These are phyloP conservation scores for Termitomyces sp. DNA, from an alignment of 768 basidiomycete genomes.

Conservation along the genomic window DNA sequence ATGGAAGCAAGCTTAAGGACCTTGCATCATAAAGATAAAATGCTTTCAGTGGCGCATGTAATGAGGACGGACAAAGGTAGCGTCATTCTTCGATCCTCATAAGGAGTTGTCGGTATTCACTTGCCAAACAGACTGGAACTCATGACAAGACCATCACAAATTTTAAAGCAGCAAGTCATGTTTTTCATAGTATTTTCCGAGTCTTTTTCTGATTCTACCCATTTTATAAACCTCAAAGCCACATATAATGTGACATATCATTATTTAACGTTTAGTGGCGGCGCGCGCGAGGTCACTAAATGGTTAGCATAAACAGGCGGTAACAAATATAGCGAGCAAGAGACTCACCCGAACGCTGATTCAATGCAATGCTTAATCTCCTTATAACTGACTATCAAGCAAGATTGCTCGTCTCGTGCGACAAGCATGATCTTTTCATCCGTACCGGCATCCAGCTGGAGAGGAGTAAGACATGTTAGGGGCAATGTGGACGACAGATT, in stretches of 20 bases:
- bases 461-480: background rate
- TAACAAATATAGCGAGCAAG: background rate
- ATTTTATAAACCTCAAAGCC: constrained; percentile 38
- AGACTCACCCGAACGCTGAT: constrained; percentile 73
- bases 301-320: background rate
- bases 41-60: no score
- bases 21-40: no score
- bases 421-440: constrained; percentile 96
- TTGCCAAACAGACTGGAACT: background rate
- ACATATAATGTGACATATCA: background rate
- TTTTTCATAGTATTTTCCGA: constrained; percentile 25
- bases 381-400: constrained; percentile 89
- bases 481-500: background rate
- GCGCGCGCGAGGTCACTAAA: constrained; percentile 44
- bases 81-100: no score
- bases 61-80: no score
- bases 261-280: constrained; percentile 15
- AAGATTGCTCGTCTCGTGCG: constrained; percentile 93
- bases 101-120: no score
- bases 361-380: constrained; percentile 86
- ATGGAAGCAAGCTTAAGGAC: no score
- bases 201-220: constrained; percentile 57
- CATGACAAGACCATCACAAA: background rate
- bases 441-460: constrained; percentile 84
- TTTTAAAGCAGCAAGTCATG: constrained; percentile 16